phyloP scores from a whole-genome alignment of 768 basidiomycete genomes.

The Auricularia heimuer region DNA sequence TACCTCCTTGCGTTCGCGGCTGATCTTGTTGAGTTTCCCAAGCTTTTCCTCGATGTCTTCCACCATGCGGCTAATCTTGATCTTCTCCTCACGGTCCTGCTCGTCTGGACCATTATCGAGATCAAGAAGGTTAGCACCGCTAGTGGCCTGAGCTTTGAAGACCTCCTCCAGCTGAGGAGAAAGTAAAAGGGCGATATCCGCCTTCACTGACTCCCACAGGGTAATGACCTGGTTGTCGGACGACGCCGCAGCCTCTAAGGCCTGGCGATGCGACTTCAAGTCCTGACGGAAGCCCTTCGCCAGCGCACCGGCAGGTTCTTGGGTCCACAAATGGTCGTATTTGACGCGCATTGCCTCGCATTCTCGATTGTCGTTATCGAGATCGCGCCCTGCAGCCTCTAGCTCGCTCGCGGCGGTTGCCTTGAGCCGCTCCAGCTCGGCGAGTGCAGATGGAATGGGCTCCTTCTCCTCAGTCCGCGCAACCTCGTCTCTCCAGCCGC shows the following conservation, averaged over 20 bases:
- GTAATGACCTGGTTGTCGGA: conserved; percentile 68
- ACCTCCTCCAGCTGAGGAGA: conserved; percentile 53
- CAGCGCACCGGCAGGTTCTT: conserved; percentile 66
- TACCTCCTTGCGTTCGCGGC: conserved; percentile 74
- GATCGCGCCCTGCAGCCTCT: conserved; percentile 47
- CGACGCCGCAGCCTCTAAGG: conserved; percentile 64
- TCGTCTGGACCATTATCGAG: conserved; percentile 57
- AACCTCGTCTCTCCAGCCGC: conserved; percentile 69
- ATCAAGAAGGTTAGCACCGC: conserved; percentile 49
- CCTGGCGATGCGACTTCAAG: conserved; percentile 60
- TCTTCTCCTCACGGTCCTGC: conserved; percentile 52
- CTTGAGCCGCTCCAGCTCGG: conserved; percentile 50
- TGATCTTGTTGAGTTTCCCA: conserved; percentile 69
- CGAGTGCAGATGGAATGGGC: conserved; percentile 52
- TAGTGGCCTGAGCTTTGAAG: conserved; percentile 29
- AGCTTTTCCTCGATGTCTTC: conserved; percentile 71
- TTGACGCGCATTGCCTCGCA: conserved; percentile 85
- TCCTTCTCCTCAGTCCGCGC: conserved; percentile 56
- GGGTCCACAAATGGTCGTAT: conserved; percentile 80
- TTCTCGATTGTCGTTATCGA: conserved; percentile 76
- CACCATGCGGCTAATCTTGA: conserved; percentile 56
- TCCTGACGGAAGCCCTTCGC: conserved; percentile 68
- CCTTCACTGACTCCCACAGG: conserved; percentile 62
- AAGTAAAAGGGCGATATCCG: conserved; percentile 54
- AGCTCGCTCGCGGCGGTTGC: conserved; percentile 49